phyloP scores from a whole-genome alignment of 768 basidiomycete genomes.

The Mycena kentingensis region DNA sequence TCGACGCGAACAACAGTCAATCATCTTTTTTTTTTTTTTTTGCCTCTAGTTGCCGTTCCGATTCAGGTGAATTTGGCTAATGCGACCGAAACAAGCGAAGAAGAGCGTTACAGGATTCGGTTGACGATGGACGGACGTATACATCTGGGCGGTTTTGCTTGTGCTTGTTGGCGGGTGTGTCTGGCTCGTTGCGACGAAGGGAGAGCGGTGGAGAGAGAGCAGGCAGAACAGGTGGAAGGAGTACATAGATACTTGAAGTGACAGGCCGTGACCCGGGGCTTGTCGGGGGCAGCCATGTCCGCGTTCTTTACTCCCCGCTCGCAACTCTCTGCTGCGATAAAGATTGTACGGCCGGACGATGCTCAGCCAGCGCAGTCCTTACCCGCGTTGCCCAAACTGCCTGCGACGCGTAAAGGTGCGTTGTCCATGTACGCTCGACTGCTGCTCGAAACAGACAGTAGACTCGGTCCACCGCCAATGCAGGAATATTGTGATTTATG shows the following conservation, averaged over 20 bases:
- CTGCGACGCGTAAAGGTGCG: slow-evolving; percentile 61
- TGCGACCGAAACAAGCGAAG: neutral
- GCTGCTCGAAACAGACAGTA: slow-evolving; percentile 31
- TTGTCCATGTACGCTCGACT: slow-evolving; percentile 24
- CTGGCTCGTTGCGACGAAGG: slow-evolving; percentile 62
- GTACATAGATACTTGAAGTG: too few species aligned
- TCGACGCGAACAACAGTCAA: slow-evolving; percentile 83
- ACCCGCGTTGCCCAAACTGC: slow-evolving; percentile 33
- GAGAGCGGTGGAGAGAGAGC: slow-evolving; percentile 61
- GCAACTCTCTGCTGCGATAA: too few species aligned
- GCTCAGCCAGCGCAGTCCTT: too few species aligned
- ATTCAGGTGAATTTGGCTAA: slow-evolving; percentile 50
- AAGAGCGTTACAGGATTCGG: slow-evolving; percentile 45
- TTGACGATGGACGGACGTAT: slow-evolving; percentile 81
- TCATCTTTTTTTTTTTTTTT: slow-evolving; percentile 71
- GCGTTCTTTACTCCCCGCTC: too few species aligned
- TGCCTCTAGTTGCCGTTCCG: slow-evolving; percentile 73
- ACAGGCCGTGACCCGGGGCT: too few species aligned
- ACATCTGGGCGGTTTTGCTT: slow-evolving; percentile 61
- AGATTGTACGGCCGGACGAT: too few species aligned
- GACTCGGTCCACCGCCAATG: slow-evolving; percentile 80
- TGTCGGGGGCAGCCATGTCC: too few species aligned
- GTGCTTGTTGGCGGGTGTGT: slow-evolving; percentile 54
- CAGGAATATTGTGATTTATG: slow-evolving; percentile 89
- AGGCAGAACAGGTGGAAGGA: neutral